A percentile compares a stretch with the other conserved stretches of the same genome.
Evolutionary conservation across 768 basidiomycete species (phyloP).

Genomic region (Amanita exitialis): DNA sequence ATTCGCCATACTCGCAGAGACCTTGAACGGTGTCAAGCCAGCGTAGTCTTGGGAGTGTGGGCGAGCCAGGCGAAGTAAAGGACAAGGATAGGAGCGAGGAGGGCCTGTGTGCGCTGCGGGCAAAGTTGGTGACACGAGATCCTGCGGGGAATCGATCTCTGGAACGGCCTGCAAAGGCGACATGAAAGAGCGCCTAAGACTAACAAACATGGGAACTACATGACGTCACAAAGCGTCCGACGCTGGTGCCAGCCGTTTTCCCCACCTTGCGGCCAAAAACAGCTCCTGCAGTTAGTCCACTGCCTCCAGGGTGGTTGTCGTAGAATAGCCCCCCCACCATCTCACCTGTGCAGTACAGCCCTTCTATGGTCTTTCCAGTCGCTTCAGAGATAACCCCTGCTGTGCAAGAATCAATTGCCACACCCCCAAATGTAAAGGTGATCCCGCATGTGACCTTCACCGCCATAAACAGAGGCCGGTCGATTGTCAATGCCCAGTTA

Average conservation of each 20-base stretch:
- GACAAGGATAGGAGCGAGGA: conserved; percentile 59
- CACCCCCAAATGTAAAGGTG: conserved; percentile 66
- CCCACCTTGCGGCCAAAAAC: conserved; percentile 58
- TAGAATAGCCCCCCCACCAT: conserved; percentile 60
- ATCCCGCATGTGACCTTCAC: conserved; percentile 63
- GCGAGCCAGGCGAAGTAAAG: conserved; percentile 40
- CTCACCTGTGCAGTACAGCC: conserved; percentile 59
- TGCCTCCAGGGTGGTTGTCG: conserved; percentile 61
- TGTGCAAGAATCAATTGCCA: conserved; percentile 47
- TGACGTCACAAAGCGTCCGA: no score
- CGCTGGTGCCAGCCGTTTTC: conserved; percentile 23
- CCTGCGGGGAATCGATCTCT: not conserved
- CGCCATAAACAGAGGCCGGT: conserved; percentile 46
- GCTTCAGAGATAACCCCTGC: conserved; percentile 37
- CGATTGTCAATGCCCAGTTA: conserved; percentile 57
- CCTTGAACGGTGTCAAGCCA: conserved; percentile 18
- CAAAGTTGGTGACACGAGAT: conserved; percentile 24
- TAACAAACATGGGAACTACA: not conserved
- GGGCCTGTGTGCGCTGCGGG: conserved; percentile 65
- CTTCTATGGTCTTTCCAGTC: conserved; percentile 31
- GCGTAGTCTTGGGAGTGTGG: conserved; percentile 18
- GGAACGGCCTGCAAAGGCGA: not conserved
- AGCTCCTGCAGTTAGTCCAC: conserved; percentile 53
- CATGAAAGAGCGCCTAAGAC: not conserved
- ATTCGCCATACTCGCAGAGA: conserved; percentile 23